A percentile compares a stretch with the other conserved stretches of the same genome.
Conservation (phyloP, 2,329 filamentous ascomycete species). For the Byssochlamys sp. region DNA sequence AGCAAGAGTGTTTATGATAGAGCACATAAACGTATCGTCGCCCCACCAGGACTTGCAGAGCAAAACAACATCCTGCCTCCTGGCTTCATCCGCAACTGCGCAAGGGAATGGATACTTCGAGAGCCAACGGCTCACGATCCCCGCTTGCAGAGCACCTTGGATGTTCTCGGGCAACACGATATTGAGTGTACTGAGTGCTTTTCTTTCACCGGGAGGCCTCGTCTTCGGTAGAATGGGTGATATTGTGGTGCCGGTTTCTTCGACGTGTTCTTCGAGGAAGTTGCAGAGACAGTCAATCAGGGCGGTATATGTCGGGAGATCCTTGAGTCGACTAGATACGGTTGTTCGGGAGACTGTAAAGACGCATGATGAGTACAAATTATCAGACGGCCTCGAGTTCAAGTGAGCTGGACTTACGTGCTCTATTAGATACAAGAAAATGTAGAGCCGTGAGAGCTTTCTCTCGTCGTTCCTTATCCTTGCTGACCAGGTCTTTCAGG, state of each 20-base stretch:
- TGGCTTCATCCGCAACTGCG: constrained; percentile 40
- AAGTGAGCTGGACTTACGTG: constrained; percentile 19
- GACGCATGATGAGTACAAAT: neutral
- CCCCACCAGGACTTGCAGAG: constrained; percentile 34
- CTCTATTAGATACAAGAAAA: constrained; percentile 33
- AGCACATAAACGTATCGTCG: constrained; percentile 36
- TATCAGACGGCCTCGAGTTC: neutral
- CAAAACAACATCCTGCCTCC: constrained; percentile 29
- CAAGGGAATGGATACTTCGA: constrained; percentile 61
- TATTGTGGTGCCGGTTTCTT: constrained; percentile 23
- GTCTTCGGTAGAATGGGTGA: constrained; percentile 32
- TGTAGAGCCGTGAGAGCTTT: constrained; percentile 36
- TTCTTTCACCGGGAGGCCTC: constrained; percentile 34
- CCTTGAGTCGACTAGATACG: constrained; percentile 24
- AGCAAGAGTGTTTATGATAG: constrained; percentile 32
- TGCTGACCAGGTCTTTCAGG: constrained; percentile 32
- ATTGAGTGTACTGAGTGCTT: constrained; percentile 47
- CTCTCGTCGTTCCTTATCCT: constrained; percentile 25
- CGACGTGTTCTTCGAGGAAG: constrained; percentile 29
- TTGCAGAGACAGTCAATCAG: constrained; percentile 34
- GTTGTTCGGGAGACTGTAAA: constrained; percentile 26
- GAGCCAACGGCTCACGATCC: constrained; percentile 66
- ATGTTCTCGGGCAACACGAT: constrained; percentile 51
- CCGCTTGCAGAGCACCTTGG: constrained; percentile 49
- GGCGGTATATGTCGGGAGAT: constrained; percentile 28